Conservation (phyloP, 176 grass and related monocot genomes). For the Lolium multiflorum region DNA sequence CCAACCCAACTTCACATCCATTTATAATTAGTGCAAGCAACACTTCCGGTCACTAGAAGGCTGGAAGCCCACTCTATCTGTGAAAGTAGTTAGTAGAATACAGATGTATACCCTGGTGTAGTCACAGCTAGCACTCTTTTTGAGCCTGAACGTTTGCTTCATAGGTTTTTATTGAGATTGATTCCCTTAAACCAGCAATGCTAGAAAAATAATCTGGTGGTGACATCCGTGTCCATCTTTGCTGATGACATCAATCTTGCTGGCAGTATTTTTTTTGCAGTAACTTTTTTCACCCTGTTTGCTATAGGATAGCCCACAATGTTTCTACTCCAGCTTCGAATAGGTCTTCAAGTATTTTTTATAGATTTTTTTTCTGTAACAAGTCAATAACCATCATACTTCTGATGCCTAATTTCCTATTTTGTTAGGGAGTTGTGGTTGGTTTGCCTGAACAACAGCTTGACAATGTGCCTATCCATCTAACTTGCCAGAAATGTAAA, state of each 20-base stretch:
- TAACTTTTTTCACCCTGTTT: background rate
- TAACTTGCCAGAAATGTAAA: slow-evolving; percentile 62
- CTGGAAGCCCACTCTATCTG: background rate
- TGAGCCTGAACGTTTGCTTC: background rate
- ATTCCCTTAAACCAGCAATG: slow-evolving; percentile 7
- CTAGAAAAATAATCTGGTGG: background rate
- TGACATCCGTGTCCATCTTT: background rate
- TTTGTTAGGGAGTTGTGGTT: slow-evolving; percentile 68
- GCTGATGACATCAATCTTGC: slow-evolving; percentile 6
- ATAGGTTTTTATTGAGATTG: background rate
- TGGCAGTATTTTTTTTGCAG: background rate
- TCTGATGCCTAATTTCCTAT: slow-evolving; percentile 16
- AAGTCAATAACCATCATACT: background rate
- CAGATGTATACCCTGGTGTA: slow-evolving; percentile 3
- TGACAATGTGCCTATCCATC: slow-evolving; percentile 70
- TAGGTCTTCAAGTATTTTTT: background rate
- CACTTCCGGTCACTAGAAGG: background rate
- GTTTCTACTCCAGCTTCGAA: background rate
- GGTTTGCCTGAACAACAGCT: slow-evolving; percentile 53
- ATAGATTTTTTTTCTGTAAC: background rate
- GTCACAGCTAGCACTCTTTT: background rate
- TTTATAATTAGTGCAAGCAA: background rate
- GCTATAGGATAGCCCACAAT: background rate
- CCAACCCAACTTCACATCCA: background rate
- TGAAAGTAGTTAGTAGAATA: slow-evolving; percentile 10